Evolutionary conservation across 2,329 filamentous ascomycete species (phyloP).

Genomic region (Penicillium rolfsii): DNA sequence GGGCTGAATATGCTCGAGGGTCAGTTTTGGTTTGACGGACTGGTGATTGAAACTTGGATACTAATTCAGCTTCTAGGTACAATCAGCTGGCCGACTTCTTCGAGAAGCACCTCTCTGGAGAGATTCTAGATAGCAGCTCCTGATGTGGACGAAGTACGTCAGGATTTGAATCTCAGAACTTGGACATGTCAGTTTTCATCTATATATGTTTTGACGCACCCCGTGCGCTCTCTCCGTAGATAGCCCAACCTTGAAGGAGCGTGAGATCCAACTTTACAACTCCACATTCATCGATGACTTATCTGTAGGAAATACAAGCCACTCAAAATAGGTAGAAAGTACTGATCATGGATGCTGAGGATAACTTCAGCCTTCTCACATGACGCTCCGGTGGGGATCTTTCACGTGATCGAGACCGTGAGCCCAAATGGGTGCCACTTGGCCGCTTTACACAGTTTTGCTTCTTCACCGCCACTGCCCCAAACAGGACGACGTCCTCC

Average conservation of each 20-base stretch:
- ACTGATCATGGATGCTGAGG: too few species aligned
- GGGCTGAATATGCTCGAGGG: conserved; percentile 65
- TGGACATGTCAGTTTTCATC: too few species aligned
- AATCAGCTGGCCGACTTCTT: conserved; percentile 31
- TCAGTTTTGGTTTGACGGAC: conserved; percentile 44
- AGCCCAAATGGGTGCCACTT: neutral
- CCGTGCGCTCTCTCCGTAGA: too few species aligned
- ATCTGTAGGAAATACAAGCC: too few species aligned
- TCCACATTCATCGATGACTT: too few species aligned
- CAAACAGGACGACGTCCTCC: neutral
- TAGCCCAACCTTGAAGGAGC: too few species aligned
- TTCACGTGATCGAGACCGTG: neutral
- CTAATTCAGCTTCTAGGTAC: conserved; percentile 17
- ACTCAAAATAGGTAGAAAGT: too few species aligned
- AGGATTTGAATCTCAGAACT: neutral
- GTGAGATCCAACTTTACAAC: too few species aligned
- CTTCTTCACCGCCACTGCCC: neutral
- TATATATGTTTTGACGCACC: too few species aligned
- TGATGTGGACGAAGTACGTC: neutral
- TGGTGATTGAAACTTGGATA: neutral
- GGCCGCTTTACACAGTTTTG: neutral
- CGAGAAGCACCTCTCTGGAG: conserved; percentile 25
- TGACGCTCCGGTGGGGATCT: too few species aligned
- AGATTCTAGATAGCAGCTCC: neutral
- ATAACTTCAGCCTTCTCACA: too few species aligned